Evolutionary conservation across 2,329 filamentous ascomycete species (phyloP).

Genomic region (Ceratocystis eucalypticola): DNA sequence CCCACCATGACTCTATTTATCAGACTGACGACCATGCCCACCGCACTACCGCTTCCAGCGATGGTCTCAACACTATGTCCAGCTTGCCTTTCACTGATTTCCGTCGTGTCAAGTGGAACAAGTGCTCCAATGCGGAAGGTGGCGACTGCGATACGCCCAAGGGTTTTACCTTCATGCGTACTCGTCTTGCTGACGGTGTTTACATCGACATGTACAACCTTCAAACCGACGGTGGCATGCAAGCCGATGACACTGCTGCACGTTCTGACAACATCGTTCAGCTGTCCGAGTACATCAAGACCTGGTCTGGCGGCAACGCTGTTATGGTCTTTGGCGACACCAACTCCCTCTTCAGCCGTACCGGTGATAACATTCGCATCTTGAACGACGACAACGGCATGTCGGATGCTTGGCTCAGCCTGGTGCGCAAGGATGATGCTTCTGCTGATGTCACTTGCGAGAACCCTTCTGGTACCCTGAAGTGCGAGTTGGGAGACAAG

Average conservation of each 20-base stretch:
- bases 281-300: slow-evolving; percentile 42
- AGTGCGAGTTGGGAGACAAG: slow-evolving; percentile 56
- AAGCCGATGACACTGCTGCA: slow-evolving; percentile 38
- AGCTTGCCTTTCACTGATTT: slow-evolving; percentile 45
- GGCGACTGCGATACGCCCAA: slow-evolving; percentile 54
- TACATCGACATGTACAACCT: slow-evolving; percentile 54
- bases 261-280: slow-evolving; percentile 47
- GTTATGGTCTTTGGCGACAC: slow-evolving; percentile 53
- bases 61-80: slow-evolving; percentile 50
- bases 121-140: slow-evolving; percentile 42
- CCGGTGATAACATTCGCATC: slow-evolving; percentile 39
- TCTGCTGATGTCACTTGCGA: slow-evolving; percentile 34
- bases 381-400: slow-evolving; percentile 40
- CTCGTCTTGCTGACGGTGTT: slow-evolving; percentile 33
- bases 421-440: slow-evolving; percentile 32
- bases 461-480: slow-evolving; percentile 41
- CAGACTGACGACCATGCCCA: slow-evolving; percentile 44
- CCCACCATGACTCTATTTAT: slow-evolving; percentile 42
- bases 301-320: slow-evolving; percentile 44
- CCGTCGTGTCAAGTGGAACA: slow-evolving; percentile 41
- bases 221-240: slow-evolving; percentile 50
- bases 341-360: slow-evolving; percentile 51
- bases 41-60: slow-evolving; percentile 48
- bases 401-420: slow-evolving; percentile 46
- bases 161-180: slow-evolving; percentile 54